Evolutionary conservation across 2,329 filamentous ascomycete species (phyloP).

Genomic region (Bipolaris zeicola): DNA sequence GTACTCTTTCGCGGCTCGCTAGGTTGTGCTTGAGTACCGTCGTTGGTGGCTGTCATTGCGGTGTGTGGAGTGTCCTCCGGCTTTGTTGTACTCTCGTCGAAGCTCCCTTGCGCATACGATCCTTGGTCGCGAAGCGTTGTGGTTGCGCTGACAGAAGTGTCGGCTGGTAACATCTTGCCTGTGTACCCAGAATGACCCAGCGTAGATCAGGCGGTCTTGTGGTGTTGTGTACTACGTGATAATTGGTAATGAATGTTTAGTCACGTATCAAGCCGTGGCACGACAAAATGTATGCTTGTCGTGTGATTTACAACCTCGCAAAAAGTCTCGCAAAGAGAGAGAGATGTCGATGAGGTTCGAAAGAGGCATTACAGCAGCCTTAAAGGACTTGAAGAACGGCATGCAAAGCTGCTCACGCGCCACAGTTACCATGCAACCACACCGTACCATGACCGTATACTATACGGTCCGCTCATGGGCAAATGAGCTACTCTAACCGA

Average conservation of each 20-base stretch:
- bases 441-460: background rate
- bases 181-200: background rate
- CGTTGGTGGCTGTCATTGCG: background rate
- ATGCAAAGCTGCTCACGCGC: background rate
- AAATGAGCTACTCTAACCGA: background rate
- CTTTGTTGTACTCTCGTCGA: background rate
- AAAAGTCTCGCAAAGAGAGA: background rate
- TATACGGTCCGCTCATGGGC: background rate
- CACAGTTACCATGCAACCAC: background rate
- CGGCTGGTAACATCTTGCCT: slow-evolving; percentile 13
- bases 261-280: background rate
- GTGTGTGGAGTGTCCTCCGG: background rate
- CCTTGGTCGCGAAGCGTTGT: slow-evolving; percentile 1
- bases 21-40: background rate
- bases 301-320: background rate
- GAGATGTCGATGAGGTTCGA: background rate
- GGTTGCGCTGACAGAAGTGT: slow-evolving; percentile 2
- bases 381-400: background rate
- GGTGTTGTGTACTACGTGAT: background rate
- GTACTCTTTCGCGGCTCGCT: background rate
- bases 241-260: background rate
- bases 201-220: background rate
- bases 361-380: background rate
- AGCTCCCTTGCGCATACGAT: background rate
- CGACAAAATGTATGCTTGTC: background rate